Percentiles rank a stretch among this genome's conserved stretches.
Evolutionary conservation across 2,329 filamentous ascomycete species (phyloP).

Genomic region (Cordyceps cateniannulata): DNA sequence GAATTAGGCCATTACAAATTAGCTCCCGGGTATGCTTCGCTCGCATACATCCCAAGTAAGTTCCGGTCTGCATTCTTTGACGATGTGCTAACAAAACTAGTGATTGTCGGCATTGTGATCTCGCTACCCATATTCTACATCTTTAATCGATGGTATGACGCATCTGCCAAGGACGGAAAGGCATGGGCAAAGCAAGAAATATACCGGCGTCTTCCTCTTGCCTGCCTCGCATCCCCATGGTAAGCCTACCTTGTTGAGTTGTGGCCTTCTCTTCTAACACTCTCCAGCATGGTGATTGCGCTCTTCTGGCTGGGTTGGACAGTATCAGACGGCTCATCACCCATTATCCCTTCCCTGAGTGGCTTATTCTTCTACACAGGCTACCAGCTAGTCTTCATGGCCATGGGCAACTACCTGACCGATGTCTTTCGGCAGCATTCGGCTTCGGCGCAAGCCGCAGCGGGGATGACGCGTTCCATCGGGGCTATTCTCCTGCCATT

Average conservation of each 20-base stretch:
- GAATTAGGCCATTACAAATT: slow-evolving; percentile 32
- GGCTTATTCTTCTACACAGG: slow-evolving; percentile 37
- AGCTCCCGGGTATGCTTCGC: slow-evolving; percentile 37
- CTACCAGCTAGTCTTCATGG: slow-evolving; percentile 28
- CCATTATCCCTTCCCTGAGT: slow-evolving; percentile 32
- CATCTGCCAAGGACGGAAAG: slow-evolving; percentile 19
- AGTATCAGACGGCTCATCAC: slow-evolving; percentile 30
- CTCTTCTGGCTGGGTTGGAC: slow-evolving; percentile 58
- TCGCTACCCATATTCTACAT: slow-evolving; percentile 19
- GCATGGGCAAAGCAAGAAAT: slow-evolving; percentile 27
- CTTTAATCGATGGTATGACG: slow-evolving; percentile 25
- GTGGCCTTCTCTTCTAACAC: slow-evolving; percentile 24
- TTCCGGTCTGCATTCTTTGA: slow-evolving; percentile 18
- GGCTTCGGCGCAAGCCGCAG: slow-evolving; percentile 29
- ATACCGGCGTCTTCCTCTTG: slow-evolving; percentile 32
- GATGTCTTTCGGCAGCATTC: slow-evolving; percentile 28
- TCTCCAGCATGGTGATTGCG: slow-evolving; percentile 45
- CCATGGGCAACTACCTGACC: slow-evolving; percentile 29
- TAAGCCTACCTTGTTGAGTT: slow-evolving; percentile 30
- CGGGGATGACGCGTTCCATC: slow-evolving; percentile 27
- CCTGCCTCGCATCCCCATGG: slow-evolving; percentile 56
- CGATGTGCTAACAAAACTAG: slow-evolving; percentile 11
- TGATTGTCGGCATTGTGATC: slow-evolving; percentile 23
- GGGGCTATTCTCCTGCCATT: slow-evolving; percentile 28
- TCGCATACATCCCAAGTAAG: slow-evolving; percentile 43